These are phyloP conservation scores for Solidago caesia DNA, from an alignment of 129 eudicot genomes.

Conservation along the genomic window DNA sequence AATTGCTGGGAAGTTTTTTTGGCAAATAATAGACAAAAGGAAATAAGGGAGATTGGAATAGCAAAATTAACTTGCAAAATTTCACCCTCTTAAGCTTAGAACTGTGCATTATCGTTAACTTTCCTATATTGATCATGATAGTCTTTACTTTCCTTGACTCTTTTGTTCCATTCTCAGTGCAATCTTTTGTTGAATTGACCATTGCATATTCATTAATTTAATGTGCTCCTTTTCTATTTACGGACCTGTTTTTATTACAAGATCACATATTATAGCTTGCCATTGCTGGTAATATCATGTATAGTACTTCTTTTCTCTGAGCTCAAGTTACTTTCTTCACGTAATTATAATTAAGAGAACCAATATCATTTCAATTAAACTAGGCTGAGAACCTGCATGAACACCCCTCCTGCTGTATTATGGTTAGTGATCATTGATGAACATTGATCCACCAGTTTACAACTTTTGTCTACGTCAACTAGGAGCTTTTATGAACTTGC, in stretches of 20 bases:
- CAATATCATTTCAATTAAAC: too few relatives aligned
- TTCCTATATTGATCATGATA: background rate
- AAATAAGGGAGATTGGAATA: too few relatives aligned
- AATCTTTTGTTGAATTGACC: constrained; percentile 1
- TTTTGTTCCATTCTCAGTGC: background rate
- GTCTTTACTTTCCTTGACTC: background rate
- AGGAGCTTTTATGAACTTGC: background rate
- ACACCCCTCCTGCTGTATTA: background rate
- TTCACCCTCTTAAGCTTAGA: background rate
- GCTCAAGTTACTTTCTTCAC: background rate
- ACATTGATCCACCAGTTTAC: background rate
- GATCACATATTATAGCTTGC: background rate
- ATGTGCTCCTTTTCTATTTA: background rate
- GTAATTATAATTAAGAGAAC: background rate
- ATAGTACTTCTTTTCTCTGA: background rate
- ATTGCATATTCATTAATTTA: background rate
- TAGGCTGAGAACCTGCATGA: background rate
- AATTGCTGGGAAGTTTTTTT: too few relatives aligned
- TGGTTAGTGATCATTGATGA: background rate
- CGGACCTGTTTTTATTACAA: background rate
- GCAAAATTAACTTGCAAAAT: too few relatives aligned
- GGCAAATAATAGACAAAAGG: too few relatives aligned
- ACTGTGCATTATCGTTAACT: background rate
- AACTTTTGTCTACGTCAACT: background rate
- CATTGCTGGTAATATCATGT: background rate